phyloP scores from a whole-genome alignment of 129 eudicot genomes.

The Pseudognaphalium luteoalbum region DNA sequence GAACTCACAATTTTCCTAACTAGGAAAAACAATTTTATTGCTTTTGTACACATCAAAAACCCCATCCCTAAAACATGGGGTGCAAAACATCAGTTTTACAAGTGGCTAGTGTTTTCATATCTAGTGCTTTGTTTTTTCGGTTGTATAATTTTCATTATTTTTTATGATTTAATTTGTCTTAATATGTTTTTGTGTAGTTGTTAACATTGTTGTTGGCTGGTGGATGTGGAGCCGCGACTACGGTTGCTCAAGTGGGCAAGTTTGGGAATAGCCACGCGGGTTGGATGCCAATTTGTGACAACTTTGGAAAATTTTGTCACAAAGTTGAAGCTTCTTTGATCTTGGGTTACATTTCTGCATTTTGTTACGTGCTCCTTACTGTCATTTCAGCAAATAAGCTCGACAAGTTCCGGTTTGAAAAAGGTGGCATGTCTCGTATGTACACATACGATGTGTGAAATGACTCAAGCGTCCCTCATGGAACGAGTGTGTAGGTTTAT shows the following conservation, averaged over 20 bases:
- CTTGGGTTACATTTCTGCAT: slow-evolving; percentile 29
- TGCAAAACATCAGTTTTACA: not conserved
- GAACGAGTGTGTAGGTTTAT: not conserved
- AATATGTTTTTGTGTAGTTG: slow-evolving; percentile 26
- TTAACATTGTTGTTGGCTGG: slow-evolving; percentile 39
- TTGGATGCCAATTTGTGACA: slow-evolving; percentile 56
- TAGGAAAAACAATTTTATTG: not conserved
- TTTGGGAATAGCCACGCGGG: slow-evolving; percentile 60
- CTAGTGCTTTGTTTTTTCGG: not conserved
- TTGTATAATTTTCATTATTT: not conserved
- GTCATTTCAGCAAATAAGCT: slow-evolving; percentile 47
- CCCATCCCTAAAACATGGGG: slow-evolving; percentile 3
- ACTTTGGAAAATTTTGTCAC: slow-evolving; percentile 47
- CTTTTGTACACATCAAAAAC: not conserved
- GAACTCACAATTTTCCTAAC: slow-evolving; percentile 24
- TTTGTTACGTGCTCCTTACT: slow-evolving; percentile 38
- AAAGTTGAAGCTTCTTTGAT: slow-evolving; percentile 28
- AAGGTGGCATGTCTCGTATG: not conserved
- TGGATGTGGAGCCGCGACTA: slow-evolving; percentile 52
- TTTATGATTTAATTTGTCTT: not conserved
- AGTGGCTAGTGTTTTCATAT: not conserved
- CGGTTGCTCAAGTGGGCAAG: slow-evolving; percentile 52
- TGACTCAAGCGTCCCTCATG: slow-evolving; percentile 7
- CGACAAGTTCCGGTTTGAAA: slow-evolving; percentile 30
- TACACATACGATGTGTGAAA: slow-evolving; percentile 5